Conservation (phyloP, 768 basidiomycete genomes). For the Arthromyces matolae region DNA sequence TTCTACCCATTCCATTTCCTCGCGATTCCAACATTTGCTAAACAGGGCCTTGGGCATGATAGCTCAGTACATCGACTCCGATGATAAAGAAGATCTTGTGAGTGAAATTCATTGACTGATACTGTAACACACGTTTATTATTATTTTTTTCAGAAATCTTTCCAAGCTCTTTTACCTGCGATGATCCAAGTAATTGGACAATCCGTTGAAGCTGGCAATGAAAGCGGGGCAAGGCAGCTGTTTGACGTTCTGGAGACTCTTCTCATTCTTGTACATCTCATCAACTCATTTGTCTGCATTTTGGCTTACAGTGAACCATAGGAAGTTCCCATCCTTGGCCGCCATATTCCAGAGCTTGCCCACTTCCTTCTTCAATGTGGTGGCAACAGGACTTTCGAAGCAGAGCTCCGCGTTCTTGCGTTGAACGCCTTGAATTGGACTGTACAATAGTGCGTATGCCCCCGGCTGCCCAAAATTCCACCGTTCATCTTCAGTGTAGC, state of each 20-base stretch:
- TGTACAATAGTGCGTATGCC: constrained; percentile 81
- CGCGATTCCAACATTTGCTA: constrained; percentile 2
- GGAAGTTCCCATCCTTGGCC: constrained; percentile 93
- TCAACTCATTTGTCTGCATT: background rate
- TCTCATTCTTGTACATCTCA: constrained; percentile 70
- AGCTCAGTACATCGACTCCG: constrained; percentile 86
- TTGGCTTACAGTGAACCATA: constrained; percentile 24
- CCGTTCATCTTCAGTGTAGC: constrained; percentile 36
- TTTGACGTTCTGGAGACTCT: constrained; percentile 97
- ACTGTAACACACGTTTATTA: too few species aligned
- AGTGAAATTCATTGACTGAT: too few species aligned
- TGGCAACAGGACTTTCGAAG: constrained; percentile 69
- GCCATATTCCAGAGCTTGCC: constrained; percentile 82
- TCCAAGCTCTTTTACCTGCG: constrained; percentile 80
- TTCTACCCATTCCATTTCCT: background rate
- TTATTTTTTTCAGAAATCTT: constrained; percentile 57
- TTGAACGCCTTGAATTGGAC: constrained; percentile 96
- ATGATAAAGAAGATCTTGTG: constrained; percentile 88
- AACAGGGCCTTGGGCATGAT: constrained; percentile 88
- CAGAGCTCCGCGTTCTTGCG: constrained; percentile 82
- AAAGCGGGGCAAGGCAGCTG: constrained; percentile 77
- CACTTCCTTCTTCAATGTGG: constrained; percentile 86
- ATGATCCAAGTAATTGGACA: constrained; percentile 90
- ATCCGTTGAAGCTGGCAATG: constrained; percentile 74
- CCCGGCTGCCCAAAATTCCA: background rate